phyloP scores from a whole-genome alignment of 2,329 filamentous ascomycete genomes.

The Aspergillus viridinutans region DNA sequence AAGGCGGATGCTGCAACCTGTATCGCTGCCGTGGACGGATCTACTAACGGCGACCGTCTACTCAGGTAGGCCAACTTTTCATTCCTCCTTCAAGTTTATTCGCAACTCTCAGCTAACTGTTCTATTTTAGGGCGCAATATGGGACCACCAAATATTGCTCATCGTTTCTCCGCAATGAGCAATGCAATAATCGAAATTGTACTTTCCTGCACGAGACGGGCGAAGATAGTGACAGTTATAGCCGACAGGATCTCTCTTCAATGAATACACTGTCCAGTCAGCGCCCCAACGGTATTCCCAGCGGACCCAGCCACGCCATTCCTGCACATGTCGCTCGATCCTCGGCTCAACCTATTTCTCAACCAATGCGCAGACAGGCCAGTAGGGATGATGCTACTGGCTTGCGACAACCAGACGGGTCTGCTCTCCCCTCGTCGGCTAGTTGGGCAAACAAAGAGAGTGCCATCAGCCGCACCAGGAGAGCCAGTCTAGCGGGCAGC shows the following conservation, averaged over 20 bases:
- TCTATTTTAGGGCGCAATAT: constrained; percentile 55
- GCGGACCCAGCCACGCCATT: constrained; percentile 21
- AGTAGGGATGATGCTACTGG: constrained; percentile 67
- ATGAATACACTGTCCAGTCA: constrained; percentile 86
- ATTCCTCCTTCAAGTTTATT: not conserved
- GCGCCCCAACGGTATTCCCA: constrained; percentile 42
- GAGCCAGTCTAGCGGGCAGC: constrained; percentile 72
- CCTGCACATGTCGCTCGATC: constrained; percentile 44
- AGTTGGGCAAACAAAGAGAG: constrained; percentile 79
- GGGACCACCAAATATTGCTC: constrained; percentile 99
- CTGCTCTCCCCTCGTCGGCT: constrained; percentile 87
- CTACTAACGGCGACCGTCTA: constrained; percentile 80
- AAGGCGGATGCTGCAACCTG: constrained; percentile 87
- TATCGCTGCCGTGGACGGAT: constrained; percentile 88
- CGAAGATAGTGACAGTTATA: constrained; percentile 97
- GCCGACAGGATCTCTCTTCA: constrained; percentile 86
- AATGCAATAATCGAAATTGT: constrained; percentile 91
- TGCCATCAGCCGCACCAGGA: constrained; percentile 62
- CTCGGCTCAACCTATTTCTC: constrained; percentile 49
- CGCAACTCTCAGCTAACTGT: constrained; percentile 2
- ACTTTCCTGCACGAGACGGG: constrained; percentile 98
- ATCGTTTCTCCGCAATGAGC: constrained; percentile 89
- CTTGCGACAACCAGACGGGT: constrained; percentile 63
- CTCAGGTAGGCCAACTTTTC: constrained; percentile 62
- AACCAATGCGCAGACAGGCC: constrained; percentile 66